A percentile compares a stretch with the other conserved stretches of the same genome.
phyloP scores from a whole-genome alignment of 805 yeast genomes.

The Zygosaccharomyces kombuchaensis region DNA sequence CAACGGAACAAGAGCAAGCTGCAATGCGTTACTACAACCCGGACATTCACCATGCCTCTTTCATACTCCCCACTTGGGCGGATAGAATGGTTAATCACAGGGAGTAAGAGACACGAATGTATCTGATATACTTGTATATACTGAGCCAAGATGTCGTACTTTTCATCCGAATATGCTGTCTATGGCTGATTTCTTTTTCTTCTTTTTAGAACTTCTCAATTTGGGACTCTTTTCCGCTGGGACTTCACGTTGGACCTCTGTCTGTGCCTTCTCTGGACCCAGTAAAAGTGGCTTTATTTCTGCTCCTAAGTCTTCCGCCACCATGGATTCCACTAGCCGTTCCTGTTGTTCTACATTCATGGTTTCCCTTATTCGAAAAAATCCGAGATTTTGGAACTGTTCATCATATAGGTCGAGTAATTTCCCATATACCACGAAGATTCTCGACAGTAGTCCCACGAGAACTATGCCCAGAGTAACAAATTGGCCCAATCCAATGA shows the following conservation, averaged over 20 bases:
- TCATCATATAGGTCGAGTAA: constrained; percentile 16
- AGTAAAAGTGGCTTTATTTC: constrained; percentile 14
- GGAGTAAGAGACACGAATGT: constrained; percentile 14
- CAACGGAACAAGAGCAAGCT: constrained; percentile 43
- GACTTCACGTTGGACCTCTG: not conserved
- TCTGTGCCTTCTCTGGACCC: constrained; percentile 4
- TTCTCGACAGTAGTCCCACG: constrained; percentile 50
- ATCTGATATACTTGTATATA: constrained; percentile 16
- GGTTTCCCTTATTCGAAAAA: not conserved
- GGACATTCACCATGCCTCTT: constrained; percentile 64
- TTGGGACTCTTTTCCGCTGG: constrained; percentile 2
- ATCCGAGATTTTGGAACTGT: constrained; percentile 24
- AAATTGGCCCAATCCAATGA: constrained; percentile 73
- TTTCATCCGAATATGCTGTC: constrained; percentile 68
- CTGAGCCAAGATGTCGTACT: constrained; percentile 6
- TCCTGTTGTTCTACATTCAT: not conserved
- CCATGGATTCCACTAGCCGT: not conserved
- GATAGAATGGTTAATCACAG: constrained; percentile 31
- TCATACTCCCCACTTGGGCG: constrained; percentile 81
- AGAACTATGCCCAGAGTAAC: constrained; percentile 67
- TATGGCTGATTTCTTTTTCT: constrained; percentile 54
- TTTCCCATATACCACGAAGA: constrained; percentile 31
- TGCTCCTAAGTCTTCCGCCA: constrained; percentile 36
- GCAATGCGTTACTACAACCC: constrained; percentile 62
- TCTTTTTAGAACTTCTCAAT: constrained; percentile 39